Conservation (phyloP, 805 yeast species). For the Suhomyces pyralidae region DNA sequence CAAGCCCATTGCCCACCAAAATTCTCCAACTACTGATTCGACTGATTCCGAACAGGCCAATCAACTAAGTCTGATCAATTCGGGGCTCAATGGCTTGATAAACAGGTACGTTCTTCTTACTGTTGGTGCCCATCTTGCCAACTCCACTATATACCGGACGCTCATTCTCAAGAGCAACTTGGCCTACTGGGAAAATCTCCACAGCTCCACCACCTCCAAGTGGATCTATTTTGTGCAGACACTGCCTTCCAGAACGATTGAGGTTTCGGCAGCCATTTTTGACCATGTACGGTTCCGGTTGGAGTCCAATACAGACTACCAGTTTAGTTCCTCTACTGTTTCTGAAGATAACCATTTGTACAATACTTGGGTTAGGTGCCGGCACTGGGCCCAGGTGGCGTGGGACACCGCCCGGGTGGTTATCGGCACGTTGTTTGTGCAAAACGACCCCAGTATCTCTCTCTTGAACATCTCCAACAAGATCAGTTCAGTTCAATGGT, state of each 20-base stretch:
- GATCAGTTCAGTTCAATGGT: constrained; percentile 2
- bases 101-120: constrained; percentile 23
- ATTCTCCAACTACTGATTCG: too few relatives aligned
- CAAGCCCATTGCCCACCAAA: neutral
- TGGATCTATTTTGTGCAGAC: constrained; percentile 33
- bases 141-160: constrained; percentile 32
- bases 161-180: constrained; percentile 29
- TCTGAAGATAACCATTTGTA: constrained; percentile 15
- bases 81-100: constrained; percentile 11
- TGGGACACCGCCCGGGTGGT: constrained; percentile 5
- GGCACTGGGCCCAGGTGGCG: constrained; percentile 6
- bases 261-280: neutral
- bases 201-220: constrained; percentile 23
- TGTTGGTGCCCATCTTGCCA: constrained; percentile 28
- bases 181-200: constrained; percentile 34
- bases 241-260: constrained; percentile 23
- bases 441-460: constrained; percentile 14
- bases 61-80: neutral
- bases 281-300: constrained; percentile 3
- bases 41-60: neutral
- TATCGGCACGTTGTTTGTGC: constrained; percentile 8
- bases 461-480: constrained; percentile 9
- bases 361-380: constrained; percentile 10
- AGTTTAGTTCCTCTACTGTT: constrained; percentile 2
- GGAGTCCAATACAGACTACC: constrained; percentile 1